Evolutionary conservation across 2,329 filamentous ascomycete species (phyloP), one percentile per base, ranked within the genome.

Genomic region (Cryphonectria radicalis): DNA sequence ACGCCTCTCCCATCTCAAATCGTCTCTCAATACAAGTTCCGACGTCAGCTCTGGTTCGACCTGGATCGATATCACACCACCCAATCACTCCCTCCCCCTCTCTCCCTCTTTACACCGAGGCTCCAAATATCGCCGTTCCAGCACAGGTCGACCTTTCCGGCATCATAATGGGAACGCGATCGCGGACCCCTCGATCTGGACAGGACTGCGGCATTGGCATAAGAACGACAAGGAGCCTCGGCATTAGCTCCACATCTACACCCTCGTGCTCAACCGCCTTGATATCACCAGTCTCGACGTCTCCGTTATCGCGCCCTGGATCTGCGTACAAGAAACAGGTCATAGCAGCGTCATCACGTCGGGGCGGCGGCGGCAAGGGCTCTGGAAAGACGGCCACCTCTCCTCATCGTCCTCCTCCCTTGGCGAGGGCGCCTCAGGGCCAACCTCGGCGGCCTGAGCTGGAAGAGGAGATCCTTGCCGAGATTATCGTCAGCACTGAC

Each of bases 401-500:
- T 28, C 50, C 69, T 66, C 40, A 64, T n/a, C 69, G 69, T 37
- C 68, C 64, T 37, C 68, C 64, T 46, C 53, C 40, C n/a, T 66
- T 43, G 8, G 37, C 50, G 25, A 50, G 22, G n/a, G 46, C 67
- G 28, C 28, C 50, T 64, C 67, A 53, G 8, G 25, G 22, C 62
- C 62, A 10, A 17, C 42, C 40, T 11, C 37, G 25, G 63, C 66
- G 25, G 63, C 66, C 62, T 5, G 67, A 55, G 50, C 40, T 53
- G n/a, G 69, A 43, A 17, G 77, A 78, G 63, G 80, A 83, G 53
- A 80, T 81, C 46, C 81, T 79, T 4, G 78, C 81, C 4, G 83
- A 84, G 72, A 85, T 85, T 37, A 76, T 84, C 5, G 84, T 85
- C 25, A 84, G 82, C 79, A 84, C 82, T 42, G 83, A 81, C 69